These are phyloP conservation scores for Penicillium coffeae DNA, from an alignment of 495 filamentous ascomycete species.

Conservation along the genomic window DNA sequence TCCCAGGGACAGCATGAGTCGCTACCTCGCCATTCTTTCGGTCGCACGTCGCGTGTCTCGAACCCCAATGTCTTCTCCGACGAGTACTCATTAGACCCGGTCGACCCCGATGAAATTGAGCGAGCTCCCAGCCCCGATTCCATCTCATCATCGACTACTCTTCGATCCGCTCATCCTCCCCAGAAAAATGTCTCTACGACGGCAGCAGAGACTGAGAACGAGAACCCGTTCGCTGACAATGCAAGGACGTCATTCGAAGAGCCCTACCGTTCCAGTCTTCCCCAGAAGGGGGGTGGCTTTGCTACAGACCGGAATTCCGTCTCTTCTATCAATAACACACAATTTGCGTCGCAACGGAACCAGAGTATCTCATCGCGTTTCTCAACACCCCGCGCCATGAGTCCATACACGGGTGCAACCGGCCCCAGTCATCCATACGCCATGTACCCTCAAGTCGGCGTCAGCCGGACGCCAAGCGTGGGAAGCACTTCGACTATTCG, in stretches of 20 bases:
- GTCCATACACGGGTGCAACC: conserved; percentile 52
- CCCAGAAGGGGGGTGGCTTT: conserved; percentile 36
- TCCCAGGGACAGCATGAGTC: conserved; percentile 29
- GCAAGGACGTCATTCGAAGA: conserved; percentile 37
- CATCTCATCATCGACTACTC: conserved; percentile 33
- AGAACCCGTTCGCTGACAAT: conserved; percentile 43
- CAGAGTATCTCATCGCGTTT: conserved; percentile 43
- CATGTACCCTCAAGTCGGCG: conserved; percentile 53
- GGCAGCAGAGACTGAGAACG: conserved; percentile 16
- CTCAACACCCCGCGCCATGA: conserved; percentile 45
- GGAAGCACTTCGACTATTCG: conserved; percentile 59
- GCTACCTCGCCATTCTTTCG: conserved; percentile 33
- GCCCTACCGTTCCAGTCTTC: conserved; percentile 36
- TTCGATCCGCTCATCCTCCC: conserved; percentile 25
- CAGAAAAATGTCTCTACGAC: conserved; percentile 11
- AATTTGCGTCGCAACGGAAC: conserved; percentile 34
- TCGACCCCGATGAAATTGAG: conserved; percentile 34
- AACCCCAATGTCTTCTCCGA: conserved; percentile 54
- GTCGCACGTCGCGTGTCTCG: conserved; percentile 36
- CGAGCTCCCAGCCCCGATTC: conserved; percentile 34
- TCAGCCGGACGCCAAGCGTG: conserved; percentile 59
- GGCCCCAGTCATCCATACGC: conserved; percentile 54
- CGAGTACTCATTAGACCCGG: conserved; percentile 47
- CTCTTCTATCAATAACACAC: conserved; percentile 29
- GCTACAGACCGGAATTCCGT: conserved; percentile 31